Evolutionary conservation across 352 stramenopile species (phyloP).

Genomic region (Phytophthora meadii): DNA sequence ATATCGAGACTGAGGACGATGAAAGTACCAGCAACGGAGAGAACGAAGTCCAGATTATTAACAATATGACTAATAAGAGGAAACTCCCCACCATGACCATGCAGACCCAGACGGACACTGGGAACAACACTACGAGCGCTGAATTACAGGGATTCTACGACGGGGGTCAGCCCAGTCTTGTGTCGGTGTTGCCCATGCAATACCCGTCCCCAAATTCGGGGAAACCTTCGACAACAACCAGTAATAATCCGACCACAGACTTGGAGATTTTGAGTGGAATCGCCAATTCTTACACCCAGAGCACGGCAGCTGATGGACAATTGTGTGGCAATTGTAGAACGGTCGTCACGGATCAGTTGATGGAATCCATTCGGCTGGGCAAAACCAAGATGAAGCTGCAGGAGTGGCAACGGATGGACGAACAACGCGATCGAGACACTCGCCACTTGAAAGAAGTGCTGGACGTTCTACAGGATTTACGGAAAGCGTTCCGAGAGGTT

Average conservation of each 20-base stretch:
- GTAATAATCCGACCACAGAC: slow-evolving; percentile 56
- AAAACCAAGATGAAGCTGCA: slow-evolving; percentile 75
- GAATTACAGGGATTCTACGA: slow-evolving; percentile 78
- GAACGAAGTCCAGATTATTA: slow-evolving; percentile 30
- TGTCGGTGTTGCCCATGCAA: slow-evolving; percentile 71
- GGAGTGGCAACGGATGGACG: slow-evolving; percentile 54
- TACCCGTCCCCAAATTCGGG: slow-evolving; percentile 43
- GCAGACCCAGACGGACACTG: slow-evolving; percentile 31
- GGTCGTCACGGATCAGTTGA: slow-evolving; percentile 76
- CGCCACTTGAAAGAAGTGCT: slow-evolving; percentile 70
- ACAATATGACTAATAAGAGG: slow-evolving; percentile 56
- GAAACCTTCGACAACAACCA: slow-evolving; percentile 19
- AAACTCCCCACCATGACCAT: slow-evolving; percentile 45
- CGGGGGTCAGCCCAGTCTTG: slow-evolving; percentile 41
- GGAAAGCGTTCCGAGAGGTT: slow-evolving; percentile 57
- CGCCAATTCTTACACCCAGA: slow-evolving; percentile 82
- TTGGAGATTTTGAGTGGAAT: slow-evolving; percentile 88
- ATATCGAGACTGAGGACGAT: slow-evolving; percentile 31
- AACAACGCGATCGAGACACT: slow-evolving; percentile 75
- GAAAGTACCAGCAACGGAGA: slow-evolving; percentile 21
- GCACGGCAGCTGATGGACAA: slow-evolving; percentile 47
- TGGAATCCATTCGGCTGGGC: slow-evolving; percentile 77
- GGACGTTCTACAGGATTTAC: slow-evolving; percentile 52
- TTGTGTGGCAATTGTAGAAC: slow-evolving; percentile 70
- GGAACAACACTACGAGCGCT: slow-evolving; percentile 7